Evolutionary conservation across 2,329 filamentous ascomycete genomes (phyloP).

Genomic region (Colletotrichum eremochloae): DNA sequence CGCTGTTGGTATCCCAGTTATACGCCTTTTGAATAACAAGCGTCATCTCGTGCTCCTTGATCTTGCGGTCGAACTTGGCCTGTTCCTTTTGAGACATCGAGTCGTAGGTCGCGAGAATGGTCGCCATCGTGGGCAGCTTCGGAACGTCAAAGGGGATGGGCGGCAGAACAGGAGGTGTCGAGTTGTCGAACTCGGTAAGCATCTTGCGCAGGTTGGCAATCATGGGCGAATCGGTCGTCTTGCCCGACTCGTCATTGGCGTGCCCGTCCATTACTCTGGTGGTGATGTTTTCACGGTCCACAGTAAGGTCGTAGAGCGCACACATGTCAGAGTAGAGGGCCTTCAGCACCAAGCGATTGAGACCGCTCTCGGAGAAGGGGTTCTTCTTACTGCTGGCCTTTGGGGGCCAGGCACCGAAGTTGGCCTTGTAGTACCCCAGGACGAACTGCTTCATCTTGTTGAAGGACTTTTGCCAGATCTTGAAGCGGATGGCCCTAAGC

Average conservation of each 20-base stretch:
- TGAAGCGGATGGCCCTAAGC: slow-evolving; percentile 84
- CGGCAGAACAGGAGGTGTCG: slow-evolving; percentile 88
- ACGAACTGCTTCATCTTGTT: slow-evolving; percentile 80
- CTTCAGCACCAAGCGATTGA: slow-evolving; percentile 86
- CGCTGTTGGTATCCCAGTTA: slow-evolving; percentile 77
- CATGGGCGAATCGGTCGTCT: slow-evolving; percentile 67
- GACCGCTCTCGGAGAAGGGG: slow-evolving; percentile 83
- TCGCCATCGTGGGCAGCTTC: slow-evolving; percentile 77
- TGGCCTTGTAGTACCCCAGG: slow-evolving; percentile 73
- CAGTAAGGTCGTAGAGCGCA: slow-evolving; percentile 88
- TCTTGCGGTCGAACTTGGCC: slow-evolving; percentile 76
- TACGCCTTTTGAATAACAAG: slow-evolving; percentile 84
- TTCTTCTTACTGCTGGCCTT: slow-evolving; percentile 95
- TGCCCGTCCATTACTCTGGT: slow-evolving; percentile 79
- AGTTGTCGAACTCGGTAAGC: slow-evolving; percentile 89
- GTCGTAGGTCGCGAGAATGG: slow-evolving; percentile 74
- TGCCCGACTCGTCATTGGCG: slow-evolving; percentile 59
- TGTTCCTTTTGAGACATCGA: slow-evolving; percentile 80
- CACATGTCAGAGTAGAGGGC: slow-evolving; percentile 89
- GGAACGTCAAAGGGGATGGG: slow-evolving; percentile 93
- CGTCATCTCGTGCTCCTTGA: slow-evolving; percentile 84
- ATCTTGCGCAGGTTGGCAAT: slow-evolving; percentile 81
- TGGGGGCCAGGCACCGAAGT: slow-evolving; percentile 83
- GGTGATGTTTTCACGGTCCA: slow-evolving; percentile 83
- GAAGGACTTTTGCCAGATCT: slow-evolving; percentile 84